phyloP scores from a whole-genome alignment of 176 grass and related monocot species.

The barley (Hordeum vulgare) region MorexV3_pseudomolecules_assembly NC_058523.1:410778079-410778578 shows the following conservation, averaged over 20 bases:
- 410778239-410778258: not conserved
- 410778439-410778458: not conserved
- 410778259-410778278: not conserved
- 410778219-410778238: conserved; percentile 30
- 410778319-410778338: not conserved
- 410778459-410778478: not conserved
- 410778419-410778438: not conserved
- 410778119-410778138: not conserved
- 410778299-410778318: not conserved
- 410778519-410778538: conserved; percentile 36
- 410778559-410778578: conserved; percentile 4
- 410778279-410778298: conserved; percentile 19
- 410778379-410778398: not conserved
- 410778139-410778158: not conserved
- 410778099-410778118: not conserved
- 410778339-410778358: conserved; percentile 12
- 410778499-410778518: conserved; percentile 27
- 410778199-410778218: conserved; percentile 2
- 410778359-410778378: conserved; percentile 10
- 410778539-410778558: not conserved
- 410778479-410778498: not conserved
- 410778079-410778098: no score
- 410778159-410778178: not conserved
- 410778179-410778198: not conserved
- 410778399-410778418: not conserved